Percentiles rank a stretch among this genome's conserved stretches.
phyloP scores from a whole-genome alignment of 768 basidiomycete species.

The Termitomyces eurrhizus region DNA sequence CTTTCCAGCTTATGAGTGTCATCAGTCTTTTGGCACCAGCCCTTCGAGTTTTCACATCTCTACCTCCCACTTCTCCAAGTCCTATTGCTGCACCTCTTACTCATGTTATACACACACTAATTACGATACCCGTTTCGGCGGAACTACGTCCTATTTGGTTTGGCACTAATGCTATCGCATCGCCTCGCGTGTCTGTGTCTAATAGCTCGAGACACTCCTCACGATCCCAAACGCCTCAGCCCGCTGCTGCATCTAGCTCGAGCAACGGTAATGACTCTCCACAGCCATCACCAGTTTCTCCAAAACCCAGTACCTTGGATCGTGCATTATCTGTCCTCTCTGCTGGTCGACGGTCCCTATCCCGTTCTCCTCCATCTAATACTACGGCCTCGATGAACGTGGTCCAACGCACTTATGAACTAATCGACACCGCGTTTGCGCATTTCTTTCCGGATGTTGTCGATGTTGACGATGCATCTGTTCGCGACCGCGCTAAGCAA shows the following conservation, averaged over 20 bases:
- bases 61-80: conserved; percentile 55
- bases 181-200: conserved; percentile 30
- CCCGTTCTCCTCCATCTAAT: conserved; percentile 44
- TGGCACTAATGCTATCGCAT: conserved; percentile 29
- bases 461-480: conserved; percentile 60
- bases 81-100: conserved; percentile 75
- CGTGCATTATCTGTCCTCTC: conserved; percentile 54
- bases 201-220: conserved; percentile 34
- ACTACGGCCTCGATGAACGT: conserved; percentile 39
- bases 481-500: conserved; percentile 47
- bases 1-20: conserved; percentile 1
- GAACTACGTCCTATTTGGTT: conserved; percentile 63
- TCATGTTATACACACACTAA: conserved; percentile 78
- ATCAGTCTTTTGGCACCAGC: conserved; percentile 72
- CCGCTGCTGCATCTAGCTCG: conserved; percentile 22
- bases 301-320: conserved; percentile 48
- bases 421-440: conserved; percentile 55
- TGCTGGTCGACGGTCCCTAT: conserved; percentile 47
- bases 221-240: conserved; percentile 28
- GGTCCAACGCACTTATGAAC: conserved; percentile 60
- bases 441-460: conserved; percentile 65
- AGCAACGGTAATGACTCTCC: conserved; percentile 40
- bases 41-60: conserved; percentile 63
- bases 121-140: conserved; percentile 67
- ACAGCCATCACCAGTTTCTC: conserved; percentile 17